Evolutionary conservation across 2,329 filamentous ascomycete genomes (phyloP).

Genomic region (Nigrospora sphaerica): DNA sequence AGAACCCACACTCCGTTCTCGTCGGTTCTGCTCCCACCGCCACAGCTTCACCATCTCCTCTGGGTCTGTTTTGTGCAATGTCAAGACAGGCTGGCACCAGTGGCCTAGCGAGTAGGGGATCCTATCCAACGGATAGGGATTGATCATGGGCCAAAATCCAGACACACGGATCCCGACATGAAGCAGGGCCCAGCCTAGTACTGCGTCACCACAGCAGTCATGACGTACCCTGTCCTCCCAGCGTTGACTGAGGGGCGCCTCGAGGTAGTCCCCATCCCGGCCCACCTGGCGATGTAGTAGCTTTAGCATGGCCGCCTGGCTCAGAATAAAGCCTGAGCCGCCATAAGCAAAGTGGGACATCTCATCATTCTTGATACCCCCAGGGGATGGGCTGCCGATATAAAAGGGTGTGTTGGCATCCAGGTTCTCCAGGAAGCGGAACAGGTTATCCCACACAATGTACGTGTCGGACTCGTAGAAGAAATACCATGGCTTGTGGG

Average conservation of each 20-base stretch:
- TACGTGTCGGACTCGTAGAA: constrained; percentile 51
- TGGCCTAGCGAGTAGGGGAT: constrained; percentile 38
- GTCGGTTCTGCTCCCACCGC: constrained; percentile 32
- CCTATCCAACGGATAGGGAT: constrained; percentile 40
- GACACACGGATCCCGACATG: constrained; percentile 35
- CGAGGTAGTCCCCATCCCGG: constrained; percentile 27
- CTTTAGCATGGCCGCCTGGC: constrained; percentile 34
- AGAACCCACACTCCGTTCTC: constrained; percentile 22
- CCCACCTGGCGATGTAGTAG: constrained; percentile 25
- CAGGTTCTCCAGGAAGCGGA: constrained; percentile 41
- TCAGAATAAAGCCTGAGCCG: constrained; percentile 39
- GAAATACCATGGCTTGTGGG: constrained; percentile 44
- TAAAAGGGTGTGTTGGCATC: constrained; percentile 36
- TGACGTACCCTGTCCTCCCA: constrained; percentile 32
- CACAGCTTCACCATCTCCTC: constrained; percentile 42
- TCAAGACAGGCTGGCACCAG: constrained; percentile 44
- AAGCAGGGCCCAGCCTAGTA: constrained; percentile 39
- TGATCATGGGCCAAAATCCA: constrained; percentile 43
- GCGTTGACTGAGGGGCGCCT: constrained; percentile 27
- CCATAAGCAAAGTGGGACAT: constrained; percentile 41
- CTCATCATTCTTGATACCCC: constrained; percentile 20
- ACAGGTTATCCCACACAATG: constrained; percentile 34
- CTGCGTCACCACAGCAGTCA: constrained; percentile 47
- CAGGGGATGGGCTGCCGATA: constrained; percentile 40
- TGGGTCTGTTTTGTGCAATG: constrained; percentile 38